Conservation (phyloP, 257 asterid species). For the Jasminum sambac region DNA sequence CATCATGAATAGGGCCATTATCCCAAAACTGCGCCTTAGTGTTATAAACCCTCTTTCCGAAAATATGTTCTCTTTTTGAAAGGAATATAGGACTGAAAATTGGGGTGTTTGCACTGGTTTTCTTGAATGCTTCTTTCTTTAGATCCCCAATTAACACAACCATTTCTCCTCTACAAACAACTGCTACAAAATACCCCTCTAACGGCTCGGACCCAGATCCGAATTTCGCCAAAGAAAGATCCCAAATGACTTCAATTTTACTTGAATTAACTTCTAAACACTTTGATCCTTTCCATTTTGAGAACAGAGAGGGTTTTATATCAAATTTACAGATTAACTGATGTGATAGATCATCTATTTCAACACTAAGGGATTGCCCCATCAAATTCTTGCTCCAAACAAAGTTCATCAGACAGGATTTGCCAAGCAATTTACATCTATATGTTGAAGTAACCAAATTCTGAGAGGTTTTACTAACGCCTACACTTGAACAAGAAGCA, state of each 20-base stretch:
- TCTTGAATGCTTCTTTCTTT: slow-evolving; percentile 46
- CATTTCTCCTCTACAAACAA: slow-evolving; percentile 43
- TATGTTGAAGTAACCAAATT: slow-evolving; percentile 45
- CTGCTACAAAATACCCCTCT: slow-evolving; percentile 42
- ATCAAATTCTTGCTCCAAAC: slow-evolving; percentile 53
- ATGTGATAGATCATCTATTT: slow-evolving; percentile 38
- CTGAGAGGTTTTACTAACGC: slow-evolving; percentile 36
- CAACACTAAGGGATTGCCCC: slow-evolving; percentile 52
- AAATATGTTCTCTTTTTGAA: slow-evolving; percentile 42
- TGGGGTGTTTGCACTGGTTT: slow-evolving; percentile 34
- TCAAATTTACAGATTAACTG: slow-evolving; percentile 49
- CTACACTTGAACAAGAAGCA: slow-evolving; percentile 40
- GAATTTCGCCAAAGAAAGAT: slow-evolving; percentile 43
- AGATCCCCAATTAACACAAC: slow-evolving; percentile 45
- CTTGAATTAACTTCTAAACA: slow-evolving; percentile 40
- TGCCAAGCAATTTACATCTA: slow-evolving; percentile 44
- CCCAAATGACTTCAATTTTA: slow-evolving; percentile 48
- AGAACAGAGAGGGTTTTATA: slow-evolving; percentile 52
- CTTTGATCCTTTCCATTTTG: slow-evolving; percentile 52
- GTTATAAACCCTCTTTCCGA: slow-evolving; percentile 42
- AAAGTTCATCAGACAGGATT: slow-evolving; percentile 39
- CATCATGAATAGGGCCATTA: slow-evolving; percentile 39
- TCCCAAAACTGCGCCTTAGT: slow-evolving; percentile 39
- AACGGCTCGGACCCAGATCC: slow-evolving; percentile 53
- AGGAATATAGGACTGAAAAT: slow-evolving; percentile 36